Conservation (phyloP, 2,329 filamentous ascomycete genomes). For the Trichoderma sp. region DNA sequence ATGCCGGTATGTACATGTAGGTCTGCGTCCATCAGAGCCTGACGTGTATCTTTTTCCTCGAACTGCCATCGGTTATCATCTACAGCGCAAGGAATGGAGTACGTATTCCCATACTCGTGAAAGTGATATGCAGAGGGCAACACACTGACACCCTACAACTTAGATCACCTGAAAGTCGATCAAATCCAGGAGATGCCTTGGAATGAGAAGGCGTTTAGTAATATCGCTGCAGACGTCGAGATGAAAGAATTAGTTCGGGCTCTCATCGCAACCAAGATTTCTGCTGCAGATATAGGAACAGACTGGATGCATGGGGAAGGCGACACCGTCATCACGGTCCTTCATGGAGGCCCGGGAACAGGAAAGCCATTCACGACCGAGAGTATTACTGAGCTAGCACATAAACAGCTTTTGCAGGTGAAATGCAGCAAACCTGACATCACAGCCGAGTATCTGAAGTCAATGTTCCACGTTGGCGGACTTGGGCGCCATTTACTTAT, state of each 20-base stretch:
- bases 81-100: not conserved
- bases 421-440: slow-evolving; percentile 48
- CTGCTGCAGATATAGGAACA: slow-evolving; percentile 23
- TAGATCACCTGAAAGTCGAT: not conserved
- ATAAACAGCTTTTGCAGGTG: slow-evolving; percentile 46
- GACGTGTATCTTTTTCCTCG: not conserved
- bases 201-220: not conserved
- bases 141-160: not conserved
- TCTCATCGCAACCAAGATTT: slow-evolving; percentile 18
- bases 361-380: slow-evolving; percentile 50
- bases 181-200: not conserved
- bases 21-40: not conserved
- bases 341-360: slow-evolving; percentile 48
- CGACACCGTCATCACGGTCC: slow-evolving; percentile 42
- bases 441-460: slow-evolving; percentile 40
- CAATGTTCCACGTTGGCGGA: slow-evolving; percentile 41
- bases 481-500: slow-evolving; percentile 39
- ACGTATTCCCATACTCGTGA: not conserved
- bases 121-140: not conserved
- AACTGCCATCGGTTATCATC: not conserved
- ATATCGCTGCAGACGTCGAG: not conserved
- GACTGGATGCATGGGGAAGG: slow-evolving; percentile 47
- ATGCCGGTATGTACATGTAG: not conserved
- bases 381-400: slow-evolving; percentile 39
- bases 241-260: not conserved